phyloP scores from a whole-genome alignment of 495 filamentous ascomycete species.

The Tuber microsphaerosporum region DNA sequence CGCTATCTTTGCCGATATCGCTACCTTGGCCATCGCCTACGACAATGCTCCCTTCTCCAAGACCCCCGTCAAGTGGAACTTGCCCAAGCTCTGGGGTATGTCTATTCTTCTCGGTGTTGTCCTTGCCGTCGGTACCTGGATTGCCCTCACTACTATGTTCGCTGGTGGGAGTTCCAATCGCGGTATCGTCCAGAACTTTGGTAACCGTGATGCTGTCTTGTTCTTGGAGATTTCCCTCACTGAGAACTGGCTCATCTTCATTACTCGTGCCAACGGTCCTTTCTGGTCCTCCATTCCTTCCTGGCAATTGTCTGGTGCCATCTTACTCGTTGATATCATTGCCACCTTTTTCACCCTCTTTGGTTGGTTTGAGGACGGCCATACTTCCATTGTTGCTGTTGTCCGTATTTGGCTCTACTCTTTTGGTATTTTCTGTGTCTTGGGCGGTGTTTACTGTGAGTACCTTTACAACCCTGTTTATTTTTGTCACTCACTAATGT shows the following conservation, averaged over 20 bases:
- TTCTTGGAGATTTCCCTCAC: conserved; percentile 87
- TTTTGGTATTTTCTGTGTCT: conserved; percentile 71
- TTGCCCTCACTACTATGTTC: conserved; percentile 71
- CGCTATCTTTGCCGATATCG: conserved; percentile 90
- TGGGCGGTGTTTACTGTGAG: conserved; percentile 49
- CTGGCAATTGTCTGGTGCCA: conserved; percentile 68
- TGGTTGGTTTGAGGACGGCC: conserved; percentile 63
- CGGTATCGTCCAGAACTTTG: conserved; percentile 84
- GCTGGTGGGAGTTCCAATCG: conserved; percentile 48
- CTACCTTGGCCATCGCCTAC: conserved; percentile 86
- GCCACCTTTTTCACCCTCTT: conserved; percentile 77
- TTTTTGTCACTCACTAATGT: conserved; percentile 39
- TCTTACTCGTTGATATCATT: conserved; percentile 70
- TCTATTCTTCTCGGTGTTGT: conserved; percentile 73
- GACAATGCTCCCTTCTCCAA: conserved; percentile 84
- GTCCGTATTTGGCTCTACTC: conserved; percentile 86
- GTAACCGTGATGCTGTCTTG: conserved; percentile 70
- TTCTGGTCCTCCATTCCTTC: conserved; percentile 82
- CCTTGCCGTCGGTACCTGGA: conserved; percentile 75
- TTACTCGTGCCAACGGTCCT: conserved; percentile 78
- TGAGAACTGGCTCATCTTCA: conserved; percentile 96
- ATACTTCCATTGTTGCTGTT: conserved; percentile 66
- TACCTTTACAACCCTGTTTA: not conserved
- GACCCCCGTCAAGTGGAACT: conserved; percentile 87
- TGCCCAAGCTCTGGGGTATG: conserved; percentile 88